A percentile compares a stretch with the other conserved stretches of the same genome.
phyloP scores from a whole-genome alignment of 306 rosid genomes.

The Begonia loranthoides region DNA sequence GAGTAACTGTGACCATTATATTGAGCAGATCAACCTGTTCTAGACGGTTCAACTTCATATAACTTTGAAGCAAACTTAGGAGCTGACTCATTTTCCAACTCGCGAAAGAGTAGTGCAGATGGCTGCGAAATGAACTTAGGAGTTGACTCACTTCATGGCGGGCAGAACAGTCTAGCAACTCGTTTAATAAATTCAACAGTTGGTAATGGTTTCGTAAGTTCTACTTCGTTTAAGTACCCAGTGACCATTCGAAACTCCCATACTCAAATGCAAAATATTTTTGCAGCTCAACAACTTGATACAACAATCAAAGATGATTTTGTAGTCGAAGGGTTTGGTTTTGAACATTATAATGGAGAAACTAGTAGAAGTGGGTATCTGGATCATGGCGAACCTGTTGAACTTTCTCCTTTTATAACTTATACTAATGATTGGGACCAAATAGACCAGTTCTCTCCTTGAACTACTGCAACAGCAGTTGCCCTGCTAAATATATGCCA shows the following conservation, averaged over 20 bases:
- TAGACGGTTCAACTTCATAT: neutral
- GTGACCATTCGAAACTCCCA: too few species aligned
- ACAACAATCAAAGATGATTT: neutral
- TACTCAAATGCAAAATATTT: neutral
- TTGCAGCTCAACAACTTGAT: neutral
- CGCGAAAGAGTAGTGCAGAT: neutral
- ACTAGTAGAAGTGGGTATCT: neutral
- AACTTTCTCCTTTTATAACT: neutral
- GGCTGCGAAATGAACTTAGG: neutral
- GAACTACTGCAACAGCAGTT: neutral
- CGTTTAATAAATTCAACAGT: neutral
- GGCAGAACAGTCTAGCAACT: neutral
- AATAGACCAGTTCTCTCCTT: neutral
- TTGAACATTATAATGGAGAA: neutral
- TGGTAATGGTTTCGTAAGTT: too few species aligned
- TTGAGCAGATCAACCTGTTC: neutral
- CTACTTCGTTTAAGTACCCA: too few species aligned
- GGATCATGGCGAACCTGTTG: neutral
- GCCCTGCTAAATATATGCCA: neutral
- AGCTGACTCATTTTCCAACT: neutral
- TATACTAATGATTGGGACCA: neutral
- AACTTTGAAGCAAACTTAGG: neutral
- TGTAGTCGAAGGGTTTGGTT: neutral
- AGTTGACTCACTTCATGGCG: neutral
- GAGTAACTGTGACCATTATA: neutral